Evolutionary conservation across 257 asterid genomes (phyloP), one percentile per base, ranked within the genome.

Genomic region (Plantago major): DNA sequence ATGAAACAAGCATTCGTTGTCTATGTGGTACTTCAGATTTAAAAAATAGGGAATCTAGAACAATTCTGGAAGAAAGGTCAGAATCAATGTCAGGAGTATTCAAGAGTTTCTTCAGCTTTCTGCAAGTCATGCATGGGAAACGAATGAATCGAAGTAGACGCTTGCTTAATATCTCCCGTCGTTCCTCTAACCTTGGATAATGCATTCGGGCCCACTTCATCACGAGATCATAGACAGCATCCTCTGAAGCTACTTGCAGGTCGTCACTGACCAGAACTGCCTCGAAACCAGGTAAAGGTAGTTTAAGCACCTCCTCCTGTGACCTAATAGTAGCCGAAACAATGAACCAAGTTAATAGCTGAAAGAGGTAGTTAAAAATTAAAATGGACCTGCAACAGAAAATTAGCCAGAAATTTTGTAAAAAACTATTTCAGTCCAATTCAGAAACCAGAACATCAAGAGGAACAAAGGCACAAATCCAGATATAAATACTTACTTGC

Each of bases 161-260:
- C 1, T 79, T 69, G 81, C 74, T 81, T 53, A 86, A 43, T 38
- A 88, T 72, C 50, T 86, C 81, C 26, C 82, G 81, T 12, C 97
- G 74, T 26, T 84, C 95, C 15, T 88, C 95, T 37, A 74, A 51
- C 55, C 70, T 81, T 2, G 87, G 82, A 69, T 86, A 84, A 63
- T 84, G 90, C 17, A 45, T 49, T 11, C 93, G 83, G 37, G 87
- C 87, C 98, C 98, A 91, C 68, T 81, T 88, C 67, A 91, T 63
- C 10, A 78, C 80, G 18, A 91, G 76, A 53, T 91, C 95, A 30
- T 73, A 91, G n/a, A 91, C 84, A 18, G 78, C 89, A 55, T 88
- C 96, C 75, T 91, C 97, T 3, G 97, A 86, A 55, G 92, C 81
- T 38, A 88, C 86, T 66, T 86, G 95, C 65, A 91, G 78, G 62